phyloP scores from a whole-genome alignment of 75 land plant species.

The Selaginella tamariscina region DNA sequence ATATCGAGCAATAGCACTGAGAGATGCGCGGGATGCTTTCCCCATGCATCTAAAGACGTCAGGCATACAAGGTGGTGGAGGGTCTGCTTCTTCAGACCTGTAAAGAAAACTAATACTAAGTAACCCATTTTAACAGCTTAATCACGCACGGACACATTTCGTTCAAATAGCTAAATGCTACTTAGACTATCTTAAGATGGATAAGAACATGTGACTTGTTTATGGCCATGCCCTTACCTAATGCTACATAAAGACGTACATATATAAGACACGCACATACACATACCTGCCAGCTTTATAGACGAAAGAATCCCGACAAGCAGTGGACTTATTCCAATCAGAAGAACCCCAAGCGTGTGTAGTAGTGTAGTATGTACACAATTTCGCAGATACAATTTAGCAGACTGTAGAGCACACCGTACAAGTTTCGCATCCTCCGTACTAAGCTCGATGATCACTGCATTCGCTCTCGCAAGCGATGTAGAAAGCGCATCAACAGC shows the following conservation, averaged over 20 bases:
- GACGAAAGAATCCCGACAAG: slow-evolving; percentile 34
- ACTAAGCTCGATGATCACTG: slow-evolving; percentile 62
- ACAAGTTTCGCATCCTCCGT: slow-evolving; percentile 47
- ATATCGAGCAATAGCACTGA: slow-evolving; percentile 69
- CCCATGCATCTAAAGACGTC: slow-evolving; percentile 76
- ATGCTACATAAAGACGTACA: too few relatives aligned
- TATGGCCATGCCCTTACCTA: too few relatives aligned
- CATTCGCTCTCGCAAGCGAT: slow-evolving; percentile 55
- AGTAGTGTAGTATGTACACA: slow-evolving; percentile 20
- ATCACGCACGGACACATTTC: too few relatives aligned
- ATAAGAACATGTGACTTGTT: too few relatives aligned
- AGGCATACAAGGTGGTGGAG: slow-evolving; percentile 71
- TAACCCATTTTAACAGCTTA: too few relatives aligned
- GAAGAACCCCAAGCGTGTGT: slow-evolving; percentile 19
- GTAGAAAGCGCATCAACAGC: slow-evolving; percentile 60
- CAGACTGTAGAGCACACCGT: slow-evolving; percentile 62
- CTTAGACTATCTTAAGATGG: too few relatives aligned
- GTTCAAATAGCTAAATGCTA: too few relatives aligned
- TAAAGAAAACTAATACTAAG: too few relatives aligned
- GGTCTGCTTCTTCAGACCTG: slow-evolving; percentile 54
- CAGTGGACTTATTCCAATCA: slow-evolving; percentile 18
- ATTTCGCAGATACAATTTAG: slow-evolving; percentile 52
- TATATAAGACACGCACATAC: background rate
- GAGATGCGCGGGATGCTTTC: slow-evolving; percentile 67
- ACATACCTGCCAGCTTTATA: slow-evolving; percentile 53